Evolutionary conservation across 306 rosid genomes (phyloP), one percentile per base, ranked within the genome.

Genomic region (Lagenaria siceraria): DNA sequence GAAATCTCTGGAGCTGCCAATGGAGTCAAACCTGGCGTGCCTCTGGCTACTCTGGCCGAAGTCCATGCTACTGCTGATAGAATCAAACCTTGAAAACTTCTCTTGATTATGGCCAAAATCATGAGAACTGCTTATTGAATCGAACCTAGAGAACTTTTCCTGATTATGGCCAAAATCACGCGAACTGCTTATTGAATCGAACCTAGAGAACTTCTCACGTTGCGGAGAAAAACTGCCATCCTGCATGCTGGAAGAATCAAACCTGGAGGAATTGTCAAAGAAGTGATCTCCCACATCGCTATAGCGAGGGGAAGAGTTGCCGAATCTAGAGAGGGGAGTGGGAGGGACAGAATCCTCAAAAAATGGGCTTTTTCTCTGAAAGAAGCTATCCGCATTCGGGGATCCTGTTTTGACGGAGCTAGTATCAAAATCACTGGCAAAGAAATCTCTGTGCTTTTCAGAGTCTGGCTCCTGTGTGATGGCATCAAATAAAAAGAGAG

Each of bases 341-440:
- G 85, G 86, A 33, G 98, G 96, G 49, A 90, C 97, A 38, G 98
- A 95, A 78, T 95, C 98, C 61, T 94, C 97, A 88, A 95, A 95
- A 76, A 95, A 90, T 69, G 91, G 84, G 84, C 91, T 89, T 78
- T 88, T 94, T 48, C 88, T 79, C 80, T 85, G 94, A 80, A 89
- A 89, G 43, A 54, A 18, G 74, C 87, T 83, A 19, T 86, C 96
- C 55, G 88, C 83, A 55, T 76, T 79, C 18, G 93, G 79, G 78
- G 91, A 87, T 78, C 93, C 97, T 22, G 91, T 88, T 85, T 88
- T 88, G 51, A 89, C 80, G 22, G 97, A 90, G 81, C 82, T 85
- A 56, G 91, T 35, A 75, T 89, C 87, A 78, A 90, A 95, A 75
- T 88, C 92, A 66, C 81, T 87, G 63, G 96, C 89, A 77, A 86